Evolutionary conservation across 306 rosid species (phyloP).

Genomic region (Gastrolobium villosum): DNA sequence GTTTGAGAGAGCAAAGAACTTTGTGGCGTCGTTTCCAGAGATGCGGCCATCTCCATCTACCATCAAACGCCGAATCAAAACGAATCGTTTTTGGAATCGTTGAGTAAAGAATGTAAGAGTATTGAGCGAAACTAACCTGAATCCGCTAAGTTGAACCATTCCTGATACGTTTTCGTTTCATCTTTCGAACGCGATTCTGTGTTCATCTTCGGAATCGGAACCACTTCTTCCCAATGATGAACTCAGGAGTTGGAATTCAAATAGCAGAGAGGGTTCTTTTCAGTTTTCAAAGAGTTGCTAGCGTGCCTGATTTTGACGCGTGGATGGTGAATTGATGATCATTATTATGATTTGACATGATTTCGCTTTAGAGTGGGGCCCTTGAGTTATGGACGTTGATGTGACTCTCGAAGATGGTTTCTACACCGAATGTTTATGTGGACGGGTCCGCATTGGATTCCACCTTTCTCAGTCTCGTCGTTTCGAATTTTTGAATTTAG

Average conservation of each 20-base stretch:
- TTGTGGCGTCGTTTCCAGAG: conserved; percentile 79
- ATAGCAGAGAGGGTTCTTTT: conserved; percentile 22
- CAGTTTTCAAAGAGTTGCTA: not conserved
- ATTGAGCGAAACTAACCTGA: conserved; percentile 63
- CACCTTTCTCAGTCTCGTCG: not conserved
- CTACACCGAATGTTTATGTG: not conserved
- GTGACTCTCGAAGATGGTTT: not conserved
- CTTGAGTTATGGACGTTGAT: not conserved
- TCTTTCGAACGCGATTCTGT: conserved; percentile 67
- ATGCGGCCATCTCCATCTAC: conserved; percentile 87
- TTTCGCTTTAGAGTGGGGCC: conserved; percentile 32
- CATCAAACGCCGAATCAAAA: not conserved
- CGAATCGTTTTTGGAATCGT: not conserved
- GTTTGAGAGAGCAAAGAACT: conserved; percentile 84
- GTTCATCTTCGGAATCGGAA: conserved; percentile 58
- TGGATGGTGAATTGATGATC: conserved; percentile 11
- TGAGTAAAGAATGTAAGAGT: not conserved
- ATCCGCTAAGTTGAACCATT: conserved; percentile 89
- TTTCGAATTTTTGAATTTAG: conserved; percentile 49
- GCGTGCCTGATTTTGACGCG: conserved; percentile 17
- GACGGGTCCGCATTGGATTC: conserved; percentile 27
- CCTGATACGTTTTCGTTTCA: conserved; percentile 67
- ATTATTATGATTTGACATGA: not conserved
- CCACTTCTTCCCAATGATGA: not conserved
- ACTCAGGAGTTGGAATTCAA: conserved; percentile 16